These are phyloP conservation scores for Salinomyces thailandicus DNA, from an alignment of 2,329 filamentous ascomycete genomes.

Conservation along the genomic window DNA sequence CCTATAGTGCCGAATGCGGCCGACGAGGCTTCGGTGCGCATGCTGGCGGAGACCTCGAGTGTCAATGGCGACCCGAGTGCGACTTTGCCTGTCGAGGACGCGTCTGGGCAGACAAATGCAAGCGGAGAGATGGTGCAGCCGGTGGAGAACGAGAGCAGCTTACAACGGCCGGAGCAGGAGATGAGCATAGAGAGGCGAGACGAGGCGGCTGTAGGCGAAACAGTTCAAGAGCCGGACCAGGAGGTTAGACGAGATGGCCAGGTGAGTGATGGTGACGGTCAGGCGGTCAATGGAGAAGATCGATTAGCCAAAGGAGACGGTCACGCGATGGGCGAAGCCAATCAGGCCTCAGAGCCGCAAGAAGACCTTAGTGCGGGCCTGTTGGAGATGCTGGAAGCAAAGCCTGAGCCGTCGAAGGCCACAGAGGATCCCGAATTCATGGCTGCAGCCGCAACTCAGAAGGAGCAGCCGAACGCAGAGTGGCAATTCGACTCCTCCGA, in stretches of 20 bases:
- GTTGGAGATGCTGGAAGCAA: neutral
- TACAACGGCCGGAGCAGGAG: neutral
- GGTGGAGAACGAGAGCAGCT: neutral
- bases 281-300: no score
- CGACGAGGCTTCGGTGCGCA: conserved; percentile 4
- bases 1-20: neutral
- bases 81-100: neutral
- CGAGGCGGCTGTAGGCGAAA: neutral
- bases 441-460: conserved; percentile 34
- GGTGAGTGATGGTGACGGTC: neutral
- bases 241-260: no score
- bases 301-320: no score
- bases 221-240: no score
- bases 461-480: conserved; percentile 53
- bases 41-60: conserved; percentile 6
- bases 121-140: neutral
- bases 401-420: conserved; percentile 1
- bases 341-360: neutral
- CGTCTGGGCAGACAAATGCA: neutral
- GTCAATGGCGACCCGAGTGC: conserved; percentile 5
- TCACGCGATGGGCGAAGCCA: no score
- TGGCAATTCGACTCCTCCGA: conserved; percentile 63
- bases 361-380: neutral
- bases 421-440: conserved; percentile 33
- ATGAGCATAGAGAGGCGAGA: no score